These are phyloP conservation scores for Mrakia blollopis DNA, from an alignment of 768 basidiomycete genomes.

Conservation along the genomic window DNA sequence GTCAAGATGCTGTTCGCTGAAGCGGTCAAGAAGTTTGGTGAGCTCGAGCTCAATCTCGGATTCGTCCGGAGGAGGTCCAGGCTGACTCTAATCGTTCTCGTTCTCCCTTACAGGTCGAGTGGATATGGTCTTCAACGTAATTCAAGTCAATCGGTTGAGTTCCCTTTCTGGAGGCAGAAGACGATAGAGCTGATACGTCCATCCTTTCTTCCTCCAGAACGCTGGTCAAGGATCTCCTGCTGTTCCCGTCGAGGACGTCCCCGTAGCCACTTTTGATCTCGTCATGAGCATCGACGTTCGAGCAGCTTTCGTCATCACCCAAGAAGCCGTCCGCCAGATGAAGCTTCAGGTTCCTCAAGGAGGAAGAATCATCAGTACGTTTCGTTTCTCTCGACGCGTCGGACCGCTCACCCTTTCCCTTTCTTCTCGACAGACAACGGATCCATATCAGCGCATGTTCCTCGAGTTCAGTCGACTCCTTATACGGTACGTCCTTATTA, in stretches of 20 bases:
- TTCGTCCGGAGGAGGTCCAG: neutral
- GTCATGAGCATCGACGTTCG: slow-evolving; percentile 68
- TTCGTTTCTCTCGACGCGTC: too few species aligned
- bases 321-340: slow-evolving; percentile 68
- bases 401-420: neutral
- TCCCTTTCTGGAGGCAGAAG: too few species aligned
- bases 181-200: neutral
- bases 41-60: slow-evolving; percentile 5
- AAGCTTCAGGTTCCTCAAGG: slow-evolving; percentile 67
- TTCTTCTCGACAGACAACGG: slow-evolving; percentile 53
- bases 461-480: slow-evolving; percentile 55
- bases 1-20: slow-evolving; percentile 59
- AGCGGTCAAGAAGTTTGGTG: slow-evolving; percentile 58
- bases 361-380: slow-evolving; percentile 61
- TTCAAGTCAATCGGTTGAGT: too few species aligned
- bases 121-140: slow-evolving; percentile 77
- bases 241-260: slow-evolving; percentile 57
- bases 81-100: neutral
- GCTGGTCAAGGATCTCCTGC: slow-evolving; percentile 59
- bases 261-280: slow-evolving; percentile 59
- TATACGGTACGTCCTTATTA: too few species aligned
- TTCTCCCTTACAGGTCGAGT: slow-evolving; percentile 51
- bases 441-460: slow-evolving; percentile 63
- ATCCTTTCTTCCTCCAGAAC: slow-evolving; percentile 52
- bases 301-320: slow-evolving; percentile 69